Evolutionary conservation across 2,329 filamentous ascomycete genomes (phyloP).

Genomic region (Nannizzia gypsea): DNA sequence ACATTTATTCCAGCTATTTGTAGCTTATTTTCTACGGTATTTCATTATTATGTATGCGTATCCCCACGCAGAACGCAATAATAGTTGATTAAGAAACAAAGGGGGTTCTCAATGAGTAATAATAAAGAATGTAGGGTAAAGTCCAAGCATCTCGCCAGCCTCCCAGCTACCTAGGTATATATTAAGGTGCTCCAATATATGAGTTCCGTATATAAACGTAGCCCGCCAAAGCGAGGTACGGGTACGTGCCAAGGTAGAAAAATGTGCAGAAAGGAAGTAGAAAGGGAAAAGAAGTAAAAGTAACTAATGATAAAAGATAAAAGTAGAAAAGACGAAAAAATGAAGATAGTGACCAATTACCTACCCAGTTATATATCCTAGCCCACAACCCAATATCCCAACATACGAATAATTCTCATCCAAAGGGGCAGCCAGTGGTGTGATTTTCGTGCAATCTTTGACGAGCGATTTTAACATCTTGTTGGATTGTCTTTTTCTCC

Average conservation of each 20-base stretch:
- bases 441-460: neutral
- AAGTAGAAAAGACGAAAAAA: neutral
- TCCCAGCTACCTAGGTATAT: neutral
- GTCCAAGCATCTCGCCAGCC: neutral
- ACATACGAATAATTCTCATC: neutral
- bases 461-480: neutral
- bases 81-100: neutral
- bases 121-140: neutral
- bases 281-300: neutral
- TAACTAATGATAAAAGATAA: neutral
- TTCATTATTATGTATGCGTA: neutral
- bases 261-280: neutral
- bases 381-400: neutral
- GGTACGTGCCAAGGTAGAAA: too few relatives aligned
- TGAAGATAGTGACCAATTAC: neutral
- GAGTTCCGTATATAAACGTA: neutral
- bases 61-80: neutral
- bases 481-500: neutral
- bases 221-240: too few relatives aligned
- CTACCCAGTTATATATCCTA: neutral
- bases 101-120: neutral
- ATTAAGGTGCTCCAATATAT: neutral
- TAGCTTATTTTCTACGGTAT: neutral
- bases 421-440: constrained; percentile 3
- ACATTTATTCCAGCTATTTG: neutral